Conservation (phyloP, 2,329 filamentous ascomycete genomes). For the Penicillium vulpinum region DNA sequence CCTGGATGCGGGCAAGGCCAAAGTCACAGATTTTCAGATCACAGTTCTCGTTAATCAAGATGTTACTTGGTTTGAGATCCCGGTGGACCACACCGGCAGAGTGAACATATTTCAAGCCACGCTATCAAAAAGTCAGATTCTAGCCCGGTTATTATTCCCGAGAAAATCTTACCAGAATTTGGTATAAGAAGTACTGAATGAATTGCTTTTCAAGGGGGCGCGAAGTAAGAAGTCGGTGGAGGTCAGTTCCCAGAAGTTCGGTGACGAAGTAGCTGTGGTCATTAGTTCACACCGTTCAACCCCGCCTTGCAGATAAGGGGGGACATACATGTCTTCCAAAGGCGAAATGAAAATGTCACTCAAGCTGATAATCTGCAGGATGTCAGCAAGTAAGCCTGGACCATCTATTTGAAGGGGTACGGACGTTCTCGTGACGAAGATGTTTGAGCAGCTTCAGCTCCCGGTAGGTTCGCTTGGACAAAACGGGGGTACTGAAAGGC, state of each 20-base stretch:
- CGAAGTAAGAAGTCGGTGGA: conserved; percentile 92
- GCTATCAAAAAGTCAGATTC: conserved; percentile 54
- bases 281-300: conserved; percentile 12
- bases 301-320: not conserved
- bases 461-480: conserved; percentile 96
- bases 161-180: conserved; percentile 76
- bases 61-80: conserved; percentile 97
- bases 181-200: conserved; percentile 99
- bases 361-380: conserved; percentile 80
- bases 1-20: conserved; percentile 93
- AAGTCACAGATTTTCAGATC: conserved; percentile 99
- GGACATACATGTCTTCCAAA: conserved; percentile 88
- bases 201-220: conserved; percentile 98
- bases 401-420: not conserved
- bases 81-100: conserved; percentile 97
- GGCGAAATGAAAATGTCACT: conserved; percentile 99
- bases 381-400: conserved; percentile 14
- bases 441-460: conserved; percentile 98
- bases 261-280: conserved; percentile 86
- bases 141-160: not conserved
- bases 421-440: conserved; percentile 90
- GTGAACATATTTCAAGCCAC: conserved; percentile 97
- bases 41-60: conserved; percentile 99
- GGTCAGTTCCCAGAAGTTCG: conserved; percentile 92
- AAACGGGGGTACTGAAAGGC: conserved; percentile 97